phyloP scores from a whole-genome alignment of 208 protist genomes.

The Phytomonas sp. region DNA sequence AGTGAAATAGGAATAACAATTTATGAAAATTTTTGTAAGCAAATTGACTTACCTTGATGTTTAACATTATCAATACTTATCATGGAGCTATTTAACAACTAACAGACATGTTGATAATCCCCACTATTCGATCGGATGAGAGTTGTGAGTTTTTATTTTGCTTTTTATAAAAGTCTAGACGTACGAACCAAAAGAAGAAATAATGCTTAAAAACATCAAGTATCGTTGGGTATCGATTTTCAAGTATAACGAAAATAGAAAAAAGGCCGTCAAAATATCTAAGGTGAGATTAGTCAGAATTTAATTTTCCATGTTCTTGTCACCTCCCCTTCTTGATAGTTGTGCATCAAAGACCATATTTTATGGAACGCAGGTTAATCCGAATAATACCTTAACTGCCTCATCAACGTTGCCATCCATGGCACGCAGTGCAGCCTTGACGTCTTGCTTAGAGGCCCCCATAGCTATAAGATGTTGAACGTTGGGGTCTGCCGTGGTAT shows the following conservation, averaged over 20 bases:
- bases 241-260: slow-evolving; percentile 1
- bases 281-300: slow-evolving; percentile 8
- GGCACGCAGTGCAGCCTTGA: slow-evolving; percentile 59
- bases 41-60: not conserved
- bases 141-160: not conserved
- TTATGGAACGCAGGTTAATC: not conserved
- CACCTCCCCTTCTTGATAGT: not conserved
- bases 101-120: not conserved
- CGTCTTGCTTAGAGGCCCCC: slow-evolving; percentile 51
- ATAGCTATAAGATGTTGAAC: slow-evolving; percentile 73
- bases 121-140: not conserved
- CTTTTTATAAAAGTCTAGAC: not conserved
- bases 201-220: not conserved
- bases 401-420: slow-evolving; percentile 44
- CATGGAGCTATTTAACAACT: not conserved
- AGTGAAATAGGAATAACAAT: not conserved
- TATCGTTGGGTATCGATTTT: not conserved
- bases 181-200: not conserved
- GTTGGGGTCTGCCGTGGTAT: slow-evolving; percentile 46
- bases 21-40: not conserved
- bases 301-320: not conserved
- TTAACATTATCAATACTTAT: not conserved
- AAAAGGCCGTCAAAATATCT: slow-evolving; percentile 4
- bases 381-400: slow-evolving; percentile 58
- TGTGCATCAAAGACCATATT: not conserved